Conservation (phyloP, 331 rosid species). For the Malus hybrid region DNA sequence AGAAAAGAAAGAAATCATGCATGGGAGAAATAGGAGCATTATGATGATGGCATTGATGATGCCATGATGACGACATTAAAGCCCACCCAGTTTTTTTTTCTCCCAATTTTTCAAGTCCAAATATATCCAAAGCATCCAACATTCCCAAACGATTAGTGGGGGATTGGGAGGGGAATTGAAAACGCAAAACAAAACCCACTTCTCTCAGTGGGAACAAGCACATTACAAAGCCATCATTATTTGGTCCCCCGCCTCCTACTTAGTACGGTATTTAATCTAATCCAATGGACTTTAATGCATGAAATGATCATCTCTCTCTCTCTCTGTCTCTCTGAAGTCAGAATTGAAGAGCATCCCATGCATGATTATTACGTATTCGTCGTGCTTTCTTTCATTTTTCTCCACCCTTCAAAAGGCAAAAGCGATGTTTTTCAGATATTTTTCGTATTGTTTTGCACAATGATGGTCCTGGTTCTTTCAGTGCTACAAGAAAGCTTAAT, state of each 20-base stretch:
- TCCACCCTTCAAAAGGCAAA: neutral
- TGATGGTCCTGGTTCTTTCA: neutral
- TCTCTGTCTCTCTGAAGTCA: conserved; percentile 21
- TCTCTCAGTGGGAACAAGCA: conserved; percentile 60
- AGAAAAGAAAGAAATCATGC: neutral
- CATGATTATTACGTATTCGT: conserved; percentile 68
- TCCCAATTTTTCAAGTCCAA: neutral
- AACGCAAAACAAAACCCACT: conserved; percentile 39
- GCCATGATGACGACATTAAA: conserved; percentile 61
- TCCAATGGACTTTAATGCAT: conserved; percentile 29
- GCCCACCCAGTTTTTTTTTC: neutral
- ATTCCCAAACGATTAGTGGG: conserved; percentile 43
- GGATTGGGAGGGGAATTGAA: conserved; percentile 29
- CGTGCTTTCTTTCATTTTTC: conserved; percentile 12
- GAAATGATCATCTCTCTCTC: conserved; percentile 1
- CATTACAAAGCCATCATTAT: conserved; percentile 50
- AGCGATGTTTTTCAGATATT: neutral
- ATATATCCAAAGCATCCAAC: neutral
- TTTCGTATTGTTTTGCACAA: neutral
- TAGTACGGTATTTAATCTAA: conserved; percentile 42
- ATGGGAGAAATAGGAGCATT: neutral
- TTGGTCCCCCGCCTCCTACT: conserved; percentile 40
- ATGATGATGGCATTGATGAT: conserved; percentile 69
- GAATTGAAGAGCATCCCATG: conserved; percentile 58
- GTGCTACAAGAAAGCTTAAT: no score